Conservation (phyloP, 148 eudicot genomes). For the Spergularia marina region DNA sequence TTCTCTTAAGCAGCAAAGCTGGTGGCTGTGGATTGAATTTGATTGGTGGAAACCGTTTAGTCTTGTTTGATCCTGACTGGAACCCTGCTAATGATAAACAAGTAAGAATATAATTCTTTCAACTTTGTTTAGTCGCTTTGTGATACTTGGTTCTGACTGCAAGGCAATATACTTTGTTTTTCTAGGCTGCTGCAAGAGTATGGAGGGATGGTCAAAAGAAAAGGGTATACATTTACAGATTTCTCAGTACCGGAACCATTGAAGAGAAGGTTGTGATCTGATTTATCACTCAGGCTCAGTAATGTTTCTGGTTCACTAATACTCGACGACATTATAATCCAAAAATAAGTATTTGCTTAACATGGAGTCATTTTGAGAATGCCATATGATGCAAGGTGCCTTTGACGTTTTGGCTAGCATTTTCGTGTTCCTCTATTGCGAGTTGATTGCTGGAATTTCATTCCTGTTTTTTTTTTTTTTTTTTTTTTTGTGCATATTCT, state of each 20-base stretch:
- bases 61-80: conserved; percentile 99
- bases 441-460: conserved; percentile 6
- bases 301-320: not conserved
- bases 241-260: conserved; percentile 93
- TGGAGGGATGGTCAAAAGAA: conserved; percentile 99
- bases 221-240: conserved; percentile 91
- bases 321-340: not conserved
- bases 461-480: not conserved
- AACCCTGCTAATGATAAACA: conserved; percentile 99
- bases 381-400: conserved; percentile 3
- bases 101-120: conserved; percentile 36
- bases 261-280: conserved; percentile 80
- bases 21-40: conserved; percentile 99
- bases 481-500: not conserved
- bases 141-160: conserved; percentile 1
- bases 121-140: conserved; percentile 10
- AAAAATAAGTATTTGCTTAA: not conserved
- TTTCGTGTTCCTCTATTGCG: not conserved
- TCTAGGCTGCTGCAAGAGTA: conserved; percentile 98
- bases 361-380: not conserved
- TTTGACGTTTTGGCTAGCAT: not conserved
- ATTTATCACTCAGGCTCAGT: not conserved
- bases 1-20: conserved; percentile 99
- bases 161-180: conserved; percentile 15
- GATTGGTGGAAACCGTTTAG: conserved; percentile 96